Conservation (phyloP, 352 stramenopile genomes). For the Phytophthora cryptogea region DNA sequence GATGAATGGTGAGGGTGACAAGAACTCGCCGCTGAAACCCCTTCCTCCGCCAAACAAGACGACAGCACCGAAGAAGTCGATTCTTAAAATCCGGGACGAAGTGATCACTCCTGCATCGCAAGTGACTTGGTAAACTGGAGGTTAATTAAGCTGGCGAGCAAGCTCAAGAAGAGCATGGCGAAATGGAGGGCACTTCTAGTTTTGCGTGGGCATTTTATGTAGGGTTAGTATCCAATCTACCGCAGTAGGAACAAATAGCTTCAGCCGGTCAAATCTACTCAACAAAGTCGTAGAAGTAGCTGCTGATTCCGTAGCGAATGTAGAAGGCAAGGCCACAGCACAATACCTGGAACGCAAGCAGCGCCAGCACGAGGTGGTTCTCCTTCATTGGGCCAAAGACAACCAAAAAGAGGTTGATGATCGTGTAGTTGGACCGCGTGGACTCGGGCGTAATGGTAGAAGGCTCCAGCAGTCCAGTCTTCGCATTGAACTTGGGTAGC, state of each 20-base stretch:
- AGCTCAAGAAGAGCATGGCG: background rate
- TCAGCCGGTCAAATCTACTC: constrained; percentile 45
- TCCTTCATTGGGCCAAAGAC: constrained; percentile 86
- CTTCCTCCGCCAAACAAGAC: constrained; percentile 52
- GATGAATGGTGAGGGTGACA: constrained; percentile 7
- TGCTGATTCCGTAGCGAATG: constrained; percentile 83
- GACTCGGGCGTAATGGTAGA: constrained; percentile 91
- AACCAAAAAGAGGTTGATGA: constrained; percentile 89
- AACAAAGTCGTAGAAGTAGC: constrained; percentile 90
- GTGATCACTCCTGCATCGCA: constrained; percentile 44
- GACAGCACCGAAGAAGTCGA: constrained; percentile 52
- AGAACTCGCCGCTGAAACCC: constrained; percentile 19
- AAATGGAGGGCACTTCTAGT: background rate
- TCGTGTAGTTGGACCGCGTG: constrained; percentile 85
- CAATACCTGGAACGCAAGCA: constrained; percentile 79
- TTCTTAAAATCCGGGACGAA: constrained; percentile 49
- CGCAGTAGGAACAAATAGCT: constrained; percentile 10
- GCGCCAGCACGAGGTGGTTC: constrained; percentile 61
- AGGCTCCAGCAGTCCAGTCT: constrained; percentile 91
- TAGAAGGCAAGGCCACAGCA: constrained; percentile 81
- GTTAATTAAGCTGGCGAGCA: background rate
- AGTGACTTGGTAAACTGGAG: constrained; percentile 39
- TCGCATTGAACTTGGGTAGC: constrained; percentile 94
- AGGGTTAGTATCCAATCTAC: constrained; percentile 9
- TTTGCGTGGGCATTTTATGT: constrained; percentile 14